A percentile compares a stretch with the other conserved stretches of the same genome.
Conservation (phyloP, 2,329 filamentous ascomycete genomes). For the Phaeosphaeriaceae sp. region DNA sequence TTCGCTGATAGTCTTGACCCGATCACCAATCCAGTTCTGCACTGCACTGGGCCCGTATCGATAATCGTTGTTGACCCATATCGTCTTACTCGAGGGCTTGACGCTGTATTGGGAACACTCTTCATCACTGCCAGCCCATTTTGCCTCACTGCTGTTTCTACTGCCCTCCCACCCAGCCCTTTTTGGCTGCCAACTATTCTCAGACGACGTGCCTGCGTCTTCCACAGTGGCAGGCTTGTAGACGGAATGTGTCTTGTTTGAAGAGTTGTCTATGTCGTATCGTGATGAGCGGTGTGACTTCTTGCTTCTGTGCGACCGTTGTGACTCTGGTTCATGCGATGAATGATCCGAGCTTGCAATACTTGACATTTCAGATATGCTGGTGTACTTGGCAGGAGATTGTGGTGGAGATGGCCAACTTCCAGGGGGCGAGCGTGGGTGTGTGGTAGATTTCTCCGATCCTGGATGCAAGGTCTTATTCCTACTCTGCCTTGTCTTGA, state of each 20-base stretch:
- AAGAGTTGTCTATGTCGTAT: conserved; percentile 7
- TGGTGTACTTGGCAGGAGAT: conserved; percentile 1
- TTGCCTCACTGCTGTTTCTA: conserved; percentile 1
- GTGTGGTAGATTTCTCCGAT: conserved; percentile 5
- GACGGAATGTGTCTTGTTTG: conserved; percentile 17
- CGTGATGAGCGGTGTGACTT: not conserved
- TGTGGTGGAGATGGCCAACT: conserved; percentile 18
- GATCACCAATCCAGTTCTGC: conserved; percentile 1
- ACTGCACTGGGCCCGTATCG: not conserved
- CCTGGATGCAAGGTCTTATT: not conserved
- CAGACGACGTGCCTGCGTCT: conserved; percentile 19
- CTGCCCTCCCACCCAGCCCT: conserved; percentile 6
- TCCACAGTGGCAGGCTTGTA: conserved; percentile 33
- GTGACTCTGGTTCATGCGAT: conserved; percentile 1
- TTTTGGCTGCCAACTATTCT: conserved; percentile 1
- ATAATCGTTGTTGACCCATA: too few species aligned
- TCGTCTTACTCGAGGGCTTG: too few species aligned
- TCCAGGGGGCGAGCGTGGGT: conserved; percentile 8
- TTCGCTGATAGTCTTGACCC: conserved; percentile 4
- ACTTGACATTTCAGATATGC: not conserved
- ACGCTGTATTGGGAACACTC: too few species aligned
- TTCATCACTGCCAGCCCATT: not conserved
- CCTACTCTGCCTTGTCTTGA: not conserved
- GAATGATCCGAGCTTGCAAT: not conserved
- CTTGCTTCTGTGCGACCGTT: not conserved